phyloP scores from a whole-genome alignment of 2,329 filamentous ascomycete species.

The Cladosporium cucumerinum region DNA sequence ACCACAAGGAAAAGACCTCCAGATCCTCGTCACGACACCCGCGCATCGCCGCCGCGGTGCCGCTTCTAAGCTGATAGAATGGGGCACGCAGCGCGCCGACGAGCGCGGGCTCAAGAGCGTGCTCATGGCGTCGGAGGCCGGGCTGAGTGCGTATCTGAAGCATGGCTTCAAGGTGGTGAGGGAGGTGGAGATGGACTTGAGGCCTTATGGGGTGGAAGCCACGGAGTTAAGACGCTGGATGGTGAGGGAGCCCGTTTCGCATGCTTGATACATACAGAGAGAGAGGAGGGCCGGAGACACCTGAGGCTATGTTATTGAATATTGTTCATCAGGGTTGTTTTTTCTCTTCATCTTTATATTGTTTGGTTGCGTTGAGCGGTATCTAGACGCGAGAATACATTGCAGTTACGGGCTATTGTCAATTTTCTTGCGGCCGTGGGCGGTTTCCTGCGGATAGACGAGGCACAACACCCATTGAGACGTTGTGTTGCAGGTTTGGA shows the following conservation, averaged over 20 bases:
- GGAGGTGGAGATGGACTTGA: constrained; percentile 22
- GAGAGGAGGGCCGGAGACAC: background rate
- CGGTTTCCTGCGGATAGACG: background rate
- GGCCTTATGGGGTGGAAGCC: constrained; percentile 25
- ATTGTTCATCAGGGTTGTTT: background rate
- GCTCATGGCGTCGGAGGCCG: constrained; percentile 35
- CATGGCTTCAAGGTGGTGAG: constrained; percentile 32
- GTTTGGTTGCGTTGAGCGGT: background rate
- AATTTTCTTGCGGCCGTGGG: background rate
- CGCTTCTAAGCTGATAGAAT: constrained; percentile 37
- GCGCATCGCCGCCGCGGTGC: constrained; percentile 41
- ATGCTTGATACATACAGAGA: background rate
- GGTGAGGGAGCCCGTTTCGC: constrained; percentile 6
- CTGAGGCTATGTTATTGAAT: background rate
- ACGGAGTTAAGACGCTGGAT: constrained; percentile 20
- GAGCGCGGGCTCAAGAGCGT: constrained; percentile 33
- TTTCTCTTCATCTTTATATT: background rate
- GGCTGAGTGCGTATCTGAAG: constrained; percentile 36
- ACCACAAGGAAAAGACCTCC: constrained; percentile 21
- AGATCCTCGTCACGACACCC: constrained; percentile 36
- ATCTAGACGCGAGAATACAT: background rate
- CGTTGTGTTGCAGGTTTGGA: background rate
- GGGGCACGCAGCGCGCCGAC: constrained; percentile 40
- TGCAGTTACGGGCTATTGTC: background rate
- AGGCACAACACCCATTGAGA: background rate